Evolutionary conservation across 2,329 filamentous ascomycete genomes (phyloP).

Genomic region (Ophiocordyceps robertsii): DNA sequence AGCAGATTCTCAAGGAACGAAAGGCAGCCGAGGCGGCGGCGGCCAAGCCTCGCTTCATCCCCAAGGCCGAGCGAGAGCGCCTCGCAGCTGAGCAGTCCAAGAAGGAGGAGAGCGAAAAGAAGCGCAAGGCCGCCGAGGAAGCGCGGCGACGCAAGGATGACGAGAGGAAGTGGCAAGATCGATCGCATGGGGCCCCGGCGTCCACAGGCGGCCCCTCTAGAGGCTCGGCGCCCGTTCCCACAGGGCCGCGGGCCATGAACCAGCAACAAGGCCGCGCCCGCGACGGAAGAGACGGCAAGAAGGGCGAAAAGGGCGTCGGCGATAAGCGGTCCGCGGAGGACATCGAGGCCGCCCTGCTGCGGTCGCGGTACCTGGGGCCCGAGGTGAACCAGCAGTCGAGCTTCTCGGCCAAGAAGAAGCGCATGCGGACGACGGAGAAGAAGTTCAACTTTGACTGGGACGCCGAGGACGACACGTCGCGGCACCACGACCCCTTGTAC

Average conservation of each 20-base stretch:
- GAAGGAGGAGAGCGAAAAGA: conserved; percentile 52
- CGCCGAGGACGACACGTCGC: conserved; percentile 70
- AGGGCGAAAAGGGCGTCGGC: conserved; percentile 19
- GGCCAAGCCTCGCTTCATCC: conserved; percentile 77
- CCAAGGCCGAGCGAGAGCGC: conserved; percentile 69
- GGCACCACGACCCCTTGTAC: conserved; percentile 64
- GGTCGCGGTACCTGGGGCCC: conserved; percentile 81
- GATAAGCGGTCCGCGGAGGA: conserved; percentile 38
- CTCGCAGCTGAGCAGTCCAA: conserved; percentile 65
- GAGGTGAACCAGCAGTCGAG: conserved; percentile 70
- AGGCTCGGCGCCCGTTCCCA: conserved; percentile 37
- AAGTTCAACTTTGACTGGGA: conserved; percentile 99
- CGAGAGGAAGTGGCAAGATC: conserved; percentile 21
- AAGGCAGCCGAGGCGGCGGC: conserved; percentile 74
- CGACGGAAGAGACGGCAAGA: conserved; percentile 18
- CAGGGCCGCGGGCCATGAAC: conserved; percentile 55
- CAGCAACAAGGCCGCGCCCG: conserved; percentile 31
- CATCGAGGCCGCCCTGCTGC: conserved; percentile 60
- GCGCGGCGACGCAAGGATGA: conserved; percentile 64
- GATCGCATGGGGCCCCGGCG: conserved; percentile 12
- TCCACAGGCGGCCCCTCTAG: conserved; percentile 11
- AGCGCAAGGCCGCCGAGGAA: conserved; percentile 34
- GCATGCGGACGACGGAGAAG: conserved; percentile 80
- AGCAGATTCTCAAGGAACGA: conserved; percentile 75
- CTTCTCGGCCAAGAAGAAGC: conserved; percentile 93